A percentile compares a stretch with the other conserved stretches of the same genome.
phyloP scores from a whole-genome alignment of 352 stramenopile species.

The Phytophthora hybrid region DNA sequence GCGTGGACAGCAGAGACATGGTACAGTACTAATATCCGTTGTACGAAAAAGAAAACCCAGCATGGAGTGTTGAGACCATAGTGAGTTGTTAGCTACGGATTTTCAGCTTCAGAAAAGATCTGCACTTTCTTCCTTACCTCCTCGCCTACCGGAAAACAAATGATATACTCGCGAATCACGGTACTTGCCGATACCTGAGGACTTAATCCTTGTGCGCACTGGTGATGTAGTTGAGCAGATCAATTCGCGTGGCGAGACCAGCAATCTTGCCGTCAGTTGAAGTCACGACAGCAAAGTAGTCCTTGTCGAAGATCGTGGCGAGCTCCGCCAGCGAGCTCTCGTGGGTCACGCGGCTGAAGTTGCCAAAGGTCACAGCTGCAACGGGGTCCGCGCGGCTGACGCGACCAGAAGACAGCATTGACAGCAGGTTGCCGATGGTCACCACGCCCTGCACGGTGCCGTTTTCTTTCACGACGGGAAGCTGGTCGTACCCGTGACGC shows the following conservation, averaged over 20 bases:
- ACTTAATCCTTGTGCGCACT: slow-evolving; percentile 37
- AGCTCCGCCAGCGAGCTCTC: slow-evolving; percentile 90
- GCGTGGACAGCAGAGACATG: not conserved
- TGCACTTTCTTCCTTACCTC: not conserved
- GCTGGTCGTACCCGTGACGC: slow-evolving; percentile 88
- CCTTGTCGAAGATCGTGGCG: slow-evolving; percentile 95
- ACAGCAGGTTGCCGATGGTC: slow-evolving; percentile 96
- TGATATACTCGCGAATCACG: not conserved
- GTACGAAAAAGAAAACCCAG: slow-evolving; percentile 2
- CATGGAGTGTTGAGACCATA: slow-evolving; percentile 4
- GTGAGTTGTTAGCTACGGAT: slow-evolving; percentile 1
- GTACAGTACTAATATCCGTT: slow-evolving; percentile 4
- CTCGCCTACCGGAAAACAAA: slow-evolving; percentile 5
- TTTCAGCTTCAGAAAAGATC: slow-evolving; percentile 2
- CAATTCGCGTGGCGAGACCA: slow-evolving; percentile 95
- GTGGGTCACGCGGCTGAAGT: slow-evolving; percentile 93
- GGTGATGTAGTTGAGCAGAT: slow-evolving; percentile 96
- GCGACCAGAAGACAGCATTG: slow-evolving; percentile 88
- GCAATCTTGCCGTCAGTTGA: slow-evolving; percentile 80
- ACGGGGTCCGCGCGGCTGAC: slow-evolving; percentile 87
- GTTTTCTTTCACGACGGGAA: slow-evolving; percentile 77
- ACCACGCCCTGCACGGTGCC: slow-evolving; percentile 92
- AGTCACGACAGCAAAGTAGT: slow-evolving; percentile 95
- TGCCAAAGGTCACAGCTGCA: slow-evolving; percentile 92
- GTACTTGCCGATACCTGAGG: not conserved